Evolutionary conservation across 164 flowering plant species (phyloP), one percentile per base, ranked within the genome.

Genomic region (Kalanchoe fedtschenkoi): DNA sequence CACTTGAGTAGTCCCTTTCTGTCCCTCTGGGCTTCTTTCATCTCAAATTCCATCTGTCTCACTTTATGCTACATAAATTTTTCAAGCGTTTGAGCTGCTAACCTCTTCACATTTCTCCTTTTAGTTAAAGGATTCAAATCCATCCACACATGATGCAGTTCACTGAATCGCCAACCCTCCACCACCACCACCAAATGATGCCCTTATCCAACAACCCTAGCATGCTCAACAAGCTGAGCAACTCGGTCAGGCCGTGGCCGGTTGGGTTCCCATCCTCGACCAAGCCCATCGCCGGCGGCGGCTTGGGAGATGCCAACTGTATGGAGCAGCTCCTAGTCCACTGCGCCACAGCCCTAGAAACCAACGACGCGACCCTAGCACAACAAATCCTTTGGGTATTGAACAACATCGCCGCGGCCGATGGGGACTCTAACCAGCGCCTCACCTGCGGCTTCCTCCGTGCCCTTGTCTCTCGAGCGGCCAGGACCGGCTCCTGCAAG

Each of bases 371-470:
- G 33, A 88, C 97, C 37, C 74, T 88, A 17, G 81, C 96, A 14
- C 97, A 93, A 59, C 99, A 93, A 61, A 84, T 90, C 76, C 75
- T 90, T 1, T 93, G 99, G 99, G 99, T 93, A 29, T 80, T 93
- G 11, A 86, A 93, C 83, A 90, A 88, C 72, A 84, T 83, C 6
- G 99, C 99, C 4, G 75, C 84, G 0, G 86, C 89, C 0, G 97
- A 93, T 58, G 99, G 99, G 1, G 96, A 88, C 75, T 82, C 96
- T 15, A 90, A 75, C 44, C 96, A 90, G 64, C 91, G 98, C 26
- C 86, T 90, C 30, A 73, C 98, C 13, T 75, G 75, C 33, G 91
- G 78, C 56, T 93, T 93, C 76, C 95, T 93, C 41, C 85, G 90
- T 2, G 96, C 97, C 16, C 89, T 93, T 7, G 72, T 88, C 29